phyloP scores from a whole-genome alignment of 164 flowering plant genomes.

The Vitis vinifera region ASM3070453v1 NC_081805.1:24721001-24721500 shows the following conservation, averaged over 20 bases:
- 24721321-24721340: constrained; percentile 63
- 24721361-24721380: constrained; percentile 1
- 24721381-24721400: neutral
- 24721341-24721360: neutral
- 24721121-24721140: no score
- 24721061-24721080: no score
- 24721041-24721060: no score
- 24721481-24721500: no score
- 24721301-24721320: constrained; percentile 95
- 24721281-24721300: constrained; percentile 81
- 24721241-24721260: constrained; percentile 30
- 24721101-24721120: no score
- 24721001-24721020: no score
- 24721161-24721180: no score
- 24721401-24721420: neutral
- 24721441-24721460: no score
- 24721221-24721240: constrained; percentile 34
- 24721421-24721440: neutral
- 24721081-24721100: no score
- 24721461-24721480: no score
- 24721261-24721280: constrained; percentile 42
- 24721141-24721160: no score
- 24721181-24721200: neutral
- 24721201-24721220: neutral
- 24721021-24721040: no score